Base-by-base conservation (phyloP, 2,329 filamentous ascomycete species). In the Gyromitra esculenta region DNA sequence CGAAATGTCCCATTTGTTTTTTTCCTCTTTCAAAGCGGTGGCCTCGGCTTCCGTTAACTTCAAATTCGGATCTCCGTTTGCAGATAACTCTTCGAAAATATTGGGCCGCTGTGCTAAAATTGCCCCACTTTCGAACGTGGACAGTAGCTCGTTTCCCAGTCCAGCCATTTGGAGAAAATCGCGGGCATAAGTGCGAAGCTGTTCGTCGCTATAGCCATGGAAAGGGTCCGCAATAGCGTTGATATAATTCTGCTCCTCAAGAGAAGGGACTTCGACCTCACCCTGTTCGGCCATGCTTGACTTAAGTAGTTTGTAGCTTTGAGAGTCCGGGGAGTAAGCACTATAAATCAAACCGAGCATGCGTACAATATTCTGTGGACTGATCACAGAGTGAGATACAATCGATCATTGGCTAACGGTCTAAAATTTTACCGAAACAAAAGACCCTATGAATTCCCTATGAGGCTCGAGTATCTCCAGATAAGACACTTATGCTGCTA, bases 201-300 rank as follows among this genome's bases (percentile, higher is more conserved):
- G 35, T 6, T 69, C 66, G 4, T 69, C 66, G 6, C 15, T 60
- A 7, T 60, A 60, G 7, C 8, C 66, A 39, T 69, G 54, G 54
- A 69, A 69, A 52, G 54, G 66, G 41, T 62, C 54, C 21, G 66
- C 66, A 41, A 69, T 69, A 25, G 66, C 15, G 50, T 41, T 59
- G 43, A 69, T 69, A n/a, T 31, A 41, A 13, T 60, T 25, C 21
- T 50, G 52, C 37, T 69, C 66, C 50, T 48, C 13, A 5, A n/a
- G 13, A 25, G 37, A 50, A 18, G 66, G 66, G 1, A 21, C 66
- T 9, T 59, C 11, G 8, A 5, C 7, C 13, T 68, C 48, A 13
- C 15, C 2, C 13, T n/a, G 43, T 25, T 39, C 68, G 7, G 25
- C 31, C 45, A 41, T 64, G n/a, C n/a, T 43, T 54, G 13, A 15